phyloP scores from a whole-genome alignment of 164 flowering plant species.

The Brasenia schreberi region DNA sequence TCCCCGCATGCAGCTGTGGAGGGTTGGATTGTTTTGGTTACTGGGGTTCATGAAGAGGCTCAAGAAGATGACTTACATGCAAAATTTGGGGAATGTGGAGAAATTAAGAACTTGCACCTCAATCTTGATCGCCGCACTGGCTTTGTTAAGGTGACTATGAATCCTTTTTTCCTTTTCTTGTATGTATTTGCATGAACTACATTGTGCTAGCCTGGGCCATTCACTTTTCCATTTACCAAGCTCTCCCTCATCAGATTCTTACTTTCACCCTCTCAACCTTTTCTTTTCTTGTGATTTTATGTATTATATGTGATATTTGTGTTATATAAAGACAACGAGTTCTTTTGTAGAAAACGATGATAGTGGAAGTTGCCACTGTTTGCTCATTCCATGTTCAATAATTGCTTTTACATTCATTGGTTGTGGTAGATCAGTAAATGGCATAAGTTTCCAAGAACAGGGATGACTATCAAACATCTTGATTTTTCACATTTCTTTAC shows the following conservation, averaged over 20 bases:
- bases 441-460: no score
- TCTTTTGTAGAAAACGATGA: no score
- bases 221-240: background rate
- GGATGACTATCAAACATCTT: background rate
- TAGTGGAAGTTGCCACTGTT: no score
- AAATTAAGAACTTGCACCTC: constrained; percentile 76
- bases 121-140: constrained; percentile 97
- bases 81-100: constrained; percentile 83
- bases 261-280: background rate
- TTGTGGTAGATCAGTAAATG: background rate
- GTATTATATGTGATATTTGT: no score
- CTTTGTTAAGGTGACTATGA: constrained; percentile 58
- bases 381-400: no score
- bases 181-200: background rate
- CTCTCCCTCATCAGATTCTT: background rate
- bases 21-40: constrained; percentile 87
- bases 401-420: background rate
- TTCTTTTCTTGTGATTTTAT: no score
- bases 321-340: no score
- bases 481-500: background rate
- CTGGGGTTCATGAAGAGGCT: constrained; percentile 94
- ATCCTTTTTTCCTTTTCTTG: background rate
- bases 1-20: constrained; percentile 52
- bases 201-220: background rate
- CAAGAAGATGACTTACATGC: constrained; percentile 86